Evolutionary conservation across 139 green algal genomes (phyloP).

Genomic region (Spirogloea muscicola): DNA sequence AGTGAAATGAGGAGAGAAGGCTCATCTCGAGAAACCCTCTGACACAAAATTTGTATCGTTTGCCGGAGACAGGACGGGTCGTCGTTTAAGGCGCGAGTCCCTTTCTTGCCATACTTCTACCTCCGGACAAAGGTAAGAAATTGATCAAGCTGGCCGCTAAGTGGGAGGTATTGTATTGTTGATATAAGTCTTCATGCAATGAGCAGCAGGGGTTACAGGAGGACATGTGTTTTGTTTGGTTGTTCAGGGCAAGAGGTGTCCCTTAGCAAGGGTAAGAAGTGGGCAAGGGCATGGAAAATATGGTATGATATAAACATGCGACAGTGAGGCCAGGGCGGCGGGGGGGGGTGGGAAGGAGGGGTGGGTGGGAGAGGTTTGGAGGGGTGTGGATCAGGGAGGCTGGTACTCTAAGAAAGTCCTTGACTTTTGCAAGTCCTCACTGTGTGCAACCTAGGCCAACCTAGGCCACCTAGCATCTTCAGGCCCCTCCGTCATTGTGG

Average conservation of each 20-base stretch:
- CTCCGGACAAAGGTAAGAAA: conserved; percentile 61
- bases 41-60: conserved; percentile 80
- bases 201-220: not conserved
- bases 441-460: not conserved
- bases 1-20: conserved; percentile 77
- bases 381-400: not conserved
- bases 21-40: conserved; percentile 83
- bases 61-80: conserved; percentile 67
- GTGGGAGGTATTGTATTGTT: not conserved
- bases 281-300: not conserved
- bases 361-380: not conserved
- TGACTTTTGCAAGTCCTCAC: not conserved
- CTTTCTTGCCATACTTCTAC: conserved; percentile 90
- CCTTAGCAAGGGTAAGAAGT: not conserved
- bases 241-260: not conserved
- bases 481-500: not conserved
- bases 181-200: not conserved
- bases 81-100: conserved; percentile 87
- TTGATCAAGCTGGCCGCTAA: not conserved
- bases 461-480: not conserved
- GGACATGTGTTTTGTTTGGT: not conserved
- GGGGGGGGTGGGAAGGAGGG: no score
- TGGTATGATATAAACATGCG: not conserved
- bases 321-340: no score
- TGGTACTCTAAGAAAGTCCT: not conserved